A percentile compares a stretch with the other conserved stretches of the same genome.
phyloP scores from a whole-genome alignment of 306 rosid species.

The Casuarina cunninghamiana region DNA sequence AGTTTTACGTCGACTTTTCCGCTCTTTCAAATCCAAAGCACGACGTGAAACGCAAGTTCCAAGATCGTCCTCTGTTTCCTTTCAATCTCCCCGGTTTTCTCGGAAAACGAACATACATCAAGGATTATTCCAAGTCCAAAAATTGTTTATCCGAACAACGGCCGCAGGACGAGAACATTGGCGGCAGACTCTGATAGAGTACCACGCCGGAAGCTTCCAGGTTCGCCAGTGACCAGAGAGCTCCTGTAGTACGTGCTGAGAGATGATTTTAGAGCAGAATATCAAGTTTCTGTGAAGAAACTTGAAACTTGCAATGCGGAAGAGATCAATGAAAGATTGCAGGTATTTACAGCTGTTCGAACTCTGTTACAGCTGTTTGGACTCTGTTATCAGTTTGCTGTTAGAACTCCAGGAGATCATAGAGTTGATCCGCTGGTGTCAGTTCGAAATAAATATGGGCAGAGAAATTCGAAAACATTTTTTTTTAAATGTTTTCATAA shows the following conservation, averaged over 20 bases:
- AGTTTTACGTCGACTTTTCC: neutral
- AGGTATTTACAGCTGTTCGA: conserved; percentile 7
- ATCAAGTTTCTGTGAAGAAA: neutral
- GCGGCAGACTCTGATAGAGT: neutral
- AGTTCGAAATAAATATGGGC: too few relatives aligned
- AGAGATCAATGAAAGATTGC: neutral
- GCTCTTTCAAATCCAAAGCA: neutral
- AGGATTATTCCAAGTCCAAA: neutral
- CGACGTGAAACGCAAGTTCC: neutral
- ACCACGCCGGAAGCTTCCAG: neutral
- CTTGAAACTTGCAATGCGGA: neutral
- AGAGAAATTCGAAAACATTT: too few relatives aligned
- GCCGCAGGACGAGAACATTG: neutral
- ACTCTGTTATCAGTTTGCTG: conserved; percentile 70
- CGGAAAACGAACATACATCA: neutral
- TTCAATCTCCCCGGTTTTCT: neutral
- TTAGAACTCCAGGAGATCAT: conserved; percentile 53
- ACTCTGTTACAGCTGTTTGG: conserved; percentile 26
- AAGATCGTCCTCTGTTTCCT: neutral
- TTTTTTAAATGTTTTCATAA: too few relatives aligned
- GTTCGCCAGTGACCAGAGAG: neutral
- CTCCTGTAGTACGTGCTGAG: neutral
- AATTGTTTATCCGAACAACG: neutral
- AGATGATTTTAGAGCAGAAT: neutral
- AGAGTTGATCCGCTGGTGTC: neutral